These are phyloP conservation scores for Pichia sp. DNA, from an alignment of 1,139 yeast genomes.

Conservation along the genomic window DNA sequence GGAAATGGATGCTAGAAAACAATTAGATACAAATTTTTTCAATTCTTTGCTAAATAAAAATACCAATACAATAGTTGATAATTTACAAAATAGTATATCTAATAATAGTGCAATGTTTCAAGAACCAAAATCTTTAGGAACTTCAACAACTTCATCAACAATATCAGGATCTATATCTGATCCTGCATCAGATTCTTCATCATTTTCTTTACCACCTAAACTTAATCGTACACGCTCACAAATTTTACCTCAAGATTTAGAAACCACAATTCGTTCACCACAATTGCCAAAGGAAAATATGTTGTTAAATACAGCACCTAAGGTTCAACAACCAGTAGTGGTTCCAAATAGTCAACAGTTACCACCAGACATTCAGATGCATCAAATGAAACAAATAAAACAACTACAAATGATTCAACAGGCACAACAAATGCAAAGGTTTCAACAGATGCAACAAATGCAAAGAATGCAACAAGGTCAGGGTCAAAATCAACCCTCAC, in stretches of 20 bases:
- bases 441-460: constrained; percentile 8
- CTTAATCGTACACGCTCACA: constrained; percentile 3
- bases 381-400: constrained; percentile 4
- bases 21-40: constrained; percentile 10
- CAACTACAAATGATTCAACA: constrained; percentile 1
- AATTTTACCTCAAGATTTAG: constrained; percentile 6
- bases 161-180: too few relatives aligned
- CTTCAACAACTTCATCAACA: neutral
- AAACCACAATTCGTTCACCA: neutral
- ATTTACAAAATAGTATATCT: too few relatives aligned
- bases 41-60: constrained; percentile 12
- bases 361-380: constrained; percentile 1
- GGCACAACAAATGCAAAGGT: constrained; percentile 1
- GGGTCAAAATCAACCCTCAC: too few relatives aligned
- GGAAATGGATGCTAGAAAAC: constrained; percentile 11
- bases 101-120: too few relatives aligned
- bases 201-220: neutral
- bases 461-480: constrained; percentile 2
- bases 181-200: neutral
- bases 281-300: neutral
- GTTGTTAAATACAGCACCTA: neutral
- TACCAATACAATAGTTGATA: neutral
- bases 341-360: neutral
- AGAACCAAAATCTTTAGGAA: neutral
- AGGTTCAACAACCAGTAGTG: neutral